Conservation (phyloP, 2,329 filamentous ascomycete genomes). For the Clonostachys solani region DNA sequence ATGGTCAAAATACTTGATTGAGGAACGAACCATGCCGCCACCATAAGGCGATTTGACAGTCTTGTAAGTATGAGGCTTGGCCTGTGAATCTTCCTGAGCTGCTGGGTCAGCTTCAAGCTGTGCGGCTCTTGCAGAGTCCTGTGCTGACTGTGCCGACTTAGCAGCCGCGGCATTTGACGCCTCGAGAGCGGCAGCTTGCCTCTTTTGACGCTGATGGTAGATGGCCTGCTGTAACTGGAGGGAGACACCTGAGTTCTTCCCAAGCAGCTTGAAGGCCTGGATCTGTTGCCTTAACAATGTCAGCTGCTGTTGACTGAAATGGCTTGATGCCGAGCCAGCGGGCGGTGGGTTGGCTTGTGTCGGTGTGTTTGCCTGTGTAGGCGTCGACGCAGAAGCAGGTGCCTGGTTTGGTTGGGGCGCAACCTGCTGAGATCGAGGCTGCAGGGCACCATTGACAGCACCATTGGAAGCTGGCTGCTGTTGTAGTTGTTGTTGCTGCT, state of each 20-base stretch:
- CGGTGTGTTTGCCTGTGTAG: slow-evolving; percentile 22
- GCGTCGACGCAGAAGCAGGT: slow-evolving; percentile 6
- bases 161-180: slow-evolving; percentile 28
- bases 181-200: slow-evolving; percentile 48
- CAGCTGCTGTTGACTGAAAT: slow-evolving; percentile 77
- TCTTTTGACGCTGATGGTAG: slow-evolving; percentile 68
- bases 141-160: slow-evolving; percentile 19
- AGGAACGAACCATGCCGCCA: slow-evolving; percentile 44
- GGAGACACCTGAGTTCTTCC: slow-evolving; percentile 82
- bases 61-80: slow-evolving; percentile 56
- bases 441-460: slow-evolving; percentile 43
- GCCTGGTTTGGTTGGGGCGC: slow-evolving; percentile 22
- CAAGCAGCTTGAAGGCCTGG: slow-evolving; percentile 82
- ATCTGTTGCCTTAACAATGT: slow-evolving; percentile 80
- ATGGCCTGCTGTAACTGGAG: slow-evolving; percentile 76
- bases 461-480: slow-evolving; percentile 46
- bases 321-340: slow-evolving; percentile 34
- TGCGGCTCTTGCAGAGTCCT: slow-evolving; percentile 25
- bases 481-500: slow-evolving; percentile 31
- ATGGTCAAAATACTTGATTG: slow-evolving; percentile 79
- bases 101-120: slow-evolving; percentile 28
- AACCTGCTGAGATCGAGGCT: slow-evolving; percentile 30
- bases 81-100: slow-evolving; percentile 21
- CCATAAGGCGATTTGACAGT: slow-evolving; percentile 70
- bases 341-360: slow-evolving; percentile 22